Percentiles rank a stretch among this genome's conserved stretches.
Evolutionary conservation across 1,284 basidiomycete species (phyloP).

Genomic region (Leucocoprinus gongylophorus): DNA sequence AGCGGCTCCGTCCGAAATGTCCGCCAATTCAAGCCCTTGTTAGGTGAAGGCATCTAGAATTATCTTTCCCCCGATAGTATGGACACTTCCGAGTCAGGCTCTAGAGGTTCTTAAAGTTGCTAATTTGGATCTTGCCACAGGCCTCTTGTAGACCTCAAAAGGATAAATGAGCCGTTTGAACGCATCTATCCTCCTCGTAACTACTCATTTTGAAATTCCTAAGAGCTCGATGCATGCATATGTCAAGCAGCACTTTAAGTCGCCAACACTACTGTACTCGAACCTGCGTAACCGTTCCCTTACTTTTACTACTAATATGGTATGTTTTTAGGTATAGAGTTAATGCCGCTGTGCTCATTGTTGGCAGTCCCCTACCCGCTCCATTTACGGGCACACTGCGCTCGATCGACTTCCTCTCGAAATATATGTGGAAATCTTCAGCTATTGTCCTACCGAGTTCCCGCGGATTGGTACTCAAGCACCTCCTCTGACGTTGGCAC

Average conservation of each 20-base stretch:
- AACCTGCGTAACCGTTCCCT: neutral
- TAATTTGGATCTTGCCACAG: neutral
- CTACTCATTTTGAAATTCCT: neutral
- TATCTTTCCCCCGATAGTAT: no score
- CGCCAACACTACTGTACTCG: neutral
- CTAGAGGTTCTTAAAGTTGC: no score
- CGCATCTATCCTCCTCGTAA: neutral
- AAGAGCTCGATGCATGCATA: neutral
- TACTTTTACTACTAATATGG: neutral
- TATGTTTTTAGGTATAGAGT: neutral
- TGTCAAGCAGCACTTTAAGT: conserved; percentile 5
- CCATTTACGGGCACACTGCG: neutral
- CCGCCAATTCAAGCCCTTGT: no score
- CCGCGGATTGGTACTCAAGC: conserved; percentile 22
- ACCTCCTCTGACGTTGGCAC: conserved; percentile 29
- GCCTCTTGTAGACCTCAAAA: conserved; percentile 8
- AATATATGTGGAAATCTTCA: conserved; percentile 33
- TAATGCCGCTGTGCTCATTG: neutral
- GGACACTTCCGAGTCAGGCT: no score
- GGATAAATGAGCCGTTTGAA: neutral
- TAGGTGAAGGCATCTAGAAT: no score
- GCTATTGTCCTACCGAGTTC: conserved; percentile 22
- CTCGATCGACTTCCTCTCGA: conserved; percentile 33
- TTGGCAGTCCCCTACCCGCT: neutral
- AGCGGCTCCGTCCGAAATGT: no score